Base-by-base conservation (phyloP, 2,329 filamentous ascomycete genomes). In the Periglandula ipomoeae region DNA sequence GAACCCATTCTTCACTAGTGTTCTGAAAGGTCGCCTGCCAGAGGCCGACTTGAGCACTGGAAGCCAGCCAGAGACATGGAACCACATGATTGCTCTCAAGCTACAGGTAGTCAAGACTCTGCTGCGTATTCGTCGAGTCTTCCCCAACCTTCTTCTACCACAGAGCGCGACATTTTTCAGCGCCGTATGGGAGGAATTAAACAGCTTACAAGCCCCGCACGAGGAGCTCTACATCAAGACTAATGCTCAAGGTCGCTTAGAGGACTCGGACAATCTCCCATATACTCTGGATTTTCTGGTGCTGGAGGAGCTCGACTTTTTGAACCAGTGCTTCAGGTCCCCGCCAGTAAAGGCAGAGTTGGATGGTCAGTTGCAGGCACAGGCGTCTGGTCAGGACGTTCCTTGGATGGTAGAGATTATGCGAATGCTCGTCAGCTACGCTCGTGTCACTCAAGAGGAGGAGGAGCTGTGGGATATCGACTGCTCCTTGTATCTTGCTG, bases 401-500 rank as follows among this genome's bases (percentile, higher is more conserved):
- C 81, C 82, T 7, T 97, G 91, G 91, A 77, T 96, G 56, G 76
- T 86, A 30, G 87, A 95, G 59, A 82, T 96, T 19, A 86, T 96
- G 80, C 87, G 85, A 63, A 77, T 96, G 55, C 80, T 89, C 9
- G 82, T 89, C 19, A 81, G 83, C 1, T 97, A 95, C 66, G 85
- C 89, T 11, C 88, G 91, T 55, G 94, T 98, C 58, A 90, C 87
- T 2, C 83, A 81, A 24, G 93, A 98, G 65, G 93, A 97, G 61
- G 89, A 96, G 68, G 89, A 87, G 7, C 70, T 98, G 9, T 98
- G 93, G 93, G 89, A 96, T 58, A 89, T 96, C 53, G 93, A 98
- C 65, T 86, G 94, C 56, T 97, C 95, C 50, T 78, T 98, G 2
- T 98, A 94, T 67, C 75, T 98, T 42, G 91, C 89, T 1, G 93